Base-by-base conservation (phyloP, 2,329 filamentous ascomycete species). In the Akanthomyces muscarius region DNA sequence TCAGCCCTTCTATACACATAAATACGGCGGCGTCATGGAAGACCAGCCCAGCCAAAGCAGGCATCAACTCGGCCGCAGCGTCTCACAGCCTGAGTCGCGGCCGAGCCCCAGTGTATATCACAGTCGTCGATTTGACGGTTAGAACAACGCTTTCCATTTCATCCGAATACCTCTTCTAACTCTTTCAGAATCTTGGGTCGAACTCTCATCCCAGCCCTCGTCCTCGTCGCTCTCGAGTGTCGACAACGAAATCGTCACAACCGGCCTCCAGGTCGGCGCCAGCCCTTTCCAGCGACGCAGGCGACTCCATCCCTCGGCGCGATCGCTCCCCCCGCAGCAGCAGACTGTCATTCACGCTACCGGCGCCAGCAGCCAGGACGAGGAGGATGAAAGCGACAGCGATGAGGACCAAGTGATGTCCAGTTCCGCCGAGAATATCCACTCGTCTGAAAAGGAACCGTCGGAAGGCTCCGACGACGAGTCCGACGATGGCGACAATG, bases 321-420 rank as follows among this genome's bases (percentile, higher is more conserved):
- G 74, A 63, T 73, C 73, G 4, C 66, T 76, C 21, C 71, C 71
- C 25, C 11, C 70, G 38, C 77, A 76, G 61, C 76, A 78, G 63
- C 76, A 77, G 51, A 76, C 77, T 28, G 73, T 76, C 36, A 71
- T 77, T 44, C 78, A 77, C 25, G 41, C 47, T 14, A 71, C 75
- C 60, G 77, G 78, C 62, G 79, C 77, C 38, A 96, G 92, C 75
- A 96, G 93, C 71, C 92, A 97, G 73, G 93, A 97, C 69, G 93
- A 97, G 77, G 96, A 96, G 70, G 92, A 96, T 41, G 92, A 97
- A 78, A 96, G 90, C 66, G 92, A 96, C 74, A 96, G 90, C 66
- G 92, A 61, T 13, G 58, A 61, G 18, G 93, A 97, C 69, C 85
- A 83, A 16, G 69, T 85, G 13, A 74, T 88, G 71, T 81, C 82